These are phyloP conservation scores for Aureobasidium musti DNA, from an alignment of 2,329 filamentous ascomycete genomes.

Conservation along the genomic window DNA sequence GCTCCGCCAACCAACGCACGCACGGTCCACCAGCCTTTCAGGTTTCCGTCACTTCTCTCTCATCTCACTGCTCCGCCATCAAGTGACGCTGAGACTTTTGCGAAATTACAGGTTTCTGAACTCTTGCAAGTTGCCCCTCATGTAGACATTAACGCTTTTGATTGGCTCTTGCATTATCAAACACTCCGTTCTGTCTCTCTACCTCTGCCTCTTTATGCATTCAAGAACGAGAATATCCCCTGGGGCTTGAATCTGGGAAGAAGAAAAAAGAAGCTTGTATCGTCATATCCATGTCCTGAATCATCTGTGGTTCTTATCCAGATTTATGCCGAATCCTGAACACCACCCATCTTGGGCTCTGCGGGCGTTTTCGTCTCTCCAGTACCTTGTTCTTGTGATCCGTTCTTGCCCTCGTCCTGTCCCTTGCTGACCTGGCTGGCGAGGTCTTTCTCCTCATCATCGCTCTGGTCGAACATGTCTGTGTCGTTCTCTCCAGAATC, in stretches of 20 bases:
- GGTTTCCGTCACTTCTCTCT: background rate
- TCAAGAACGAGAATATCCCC: background rate
- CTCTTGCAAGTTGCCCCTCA: background rate
- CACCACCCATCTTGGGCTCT: conserved; percentile 37
- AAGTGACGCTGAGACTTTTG: conserved; percentile 8
- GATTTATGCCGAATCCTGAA: conserved; percentile 10
- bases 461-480: conserved; percentile 83
- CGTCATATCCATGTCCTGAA: conserved; percentile 23
- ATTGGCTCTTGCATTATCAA: conserved; percentile 22
- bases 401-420: conserved; percentile 44
- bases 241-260: background rate
- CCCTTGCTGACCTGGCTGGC: conserved; percentile 78
- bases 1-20: background rate
- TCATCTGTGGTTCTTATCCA: conserved; percentile 9
- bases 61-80: background rate
- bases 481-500: conserved; percentile 69
- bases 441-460: conserved; percentile 68
- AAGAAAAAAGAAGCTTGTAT: conserved; percentile 15
- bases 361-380: conserved; percentile 33
- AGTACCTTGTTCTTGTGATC: conserved; percentile 33
- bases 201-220: background rate
- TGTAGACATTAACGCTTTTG: conserved; percentile 16
- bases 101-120: background rate
- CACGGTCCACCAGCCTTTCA: background rate
- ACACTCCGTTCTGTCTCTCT: conserved; percentile 3